These are phyloP conservation scores for Wickerhamiella slavikovae DNA, from an alignment of 805 yeast genomes.

Conservation along the genomic window DNA sequence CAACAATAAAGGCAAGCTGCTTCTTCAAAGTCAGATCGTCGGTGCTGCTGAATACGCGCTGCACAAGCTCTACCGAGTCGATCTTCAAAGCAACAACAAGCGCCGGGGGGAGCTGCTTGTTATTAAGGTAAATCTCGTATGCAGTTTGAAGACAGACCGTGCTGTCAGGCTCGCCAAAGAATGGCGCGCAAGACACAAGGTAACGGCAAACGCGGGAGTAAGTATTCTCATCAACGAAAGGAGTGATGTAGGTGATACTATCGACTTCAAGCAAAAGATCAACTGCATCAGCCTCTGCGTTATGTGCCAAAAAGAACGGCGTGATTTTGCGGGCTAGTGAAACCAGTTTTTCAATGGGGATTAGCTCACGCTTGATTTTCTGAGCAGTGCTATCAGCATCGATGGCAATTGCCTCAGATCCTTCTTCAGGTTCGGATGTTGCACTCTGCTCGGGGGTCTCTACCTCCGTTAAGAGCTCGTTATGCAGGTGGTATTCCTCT, in stretches of 20 bases:
- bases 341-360: conserved; percentile 26
- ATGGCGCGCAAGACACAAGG: conserved; percentile 90
- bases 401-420: too few species aligned
- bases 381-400: conserved; percentile 1
- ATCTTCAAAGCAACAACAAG: conserved; percentile 64
- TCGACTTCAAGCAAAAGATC: conserved; percentile 83
- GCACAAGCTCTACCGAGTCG: conserved; percentile 60
- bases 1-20: conserved; percentile 77
- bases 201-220: conserved; percentile 80
- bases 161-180: conserved; percentile 90
- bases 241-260: conserved; percentile 59
- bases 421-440: too few species aligned
- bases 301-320: conserved; percentile 79
- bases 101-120: conserved; percentile 74
- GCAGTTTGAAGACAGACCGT: conserved; percentile 72
- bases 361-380: too few species aligned
- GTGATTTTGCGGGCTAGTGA: conserved; percentile 56
- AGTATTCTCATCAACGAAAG: conserved; percentile 67
- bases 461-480: too few species aligned
- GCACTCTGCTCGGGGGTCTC: too few species aligned
- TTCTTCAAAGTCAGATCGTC: conserved; percentile 54
- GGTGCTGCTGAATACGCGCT: conserved; percentile 65
- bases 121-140: conserved; percentile 58
- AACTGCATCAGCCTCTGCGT: conserved; percentile 97
- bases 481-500: conserved; percentile 45